Evolutionary conservation across 495 filamentous ascomycete species (phyloP).

Genomic region (Penicillium odoratum): DNA sequence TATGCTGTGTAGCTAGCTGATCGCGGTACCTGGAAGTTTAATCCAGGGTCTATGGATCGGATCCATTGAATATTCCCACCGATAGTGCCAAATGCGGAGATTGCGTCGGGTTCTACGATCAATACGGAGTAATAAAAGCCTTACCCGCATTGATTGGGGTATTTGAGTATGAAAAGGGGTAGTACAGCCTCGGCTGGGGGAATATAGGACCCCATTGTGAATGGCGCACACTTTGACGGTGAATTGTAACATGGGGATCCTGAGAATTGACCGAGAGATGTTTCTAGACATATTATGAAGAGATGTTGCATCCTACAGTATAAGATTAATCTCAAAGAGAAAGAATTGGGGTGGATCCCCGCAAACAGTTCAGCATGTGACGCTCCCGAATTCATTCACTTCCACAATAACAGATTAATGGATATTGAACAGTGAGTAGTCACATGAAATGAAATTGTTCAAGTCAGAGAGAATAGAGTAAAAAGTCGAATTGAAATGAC

Average conservation of each 20-base stretch:
- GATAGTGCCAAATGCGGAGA: background rate
- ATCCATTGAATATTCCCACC: background rate
- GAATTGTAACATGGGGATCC: background rate
- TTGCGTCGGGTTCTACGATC: background rate
- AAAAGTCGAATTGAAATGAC: background rate
- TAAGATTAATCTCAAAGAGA: background rate
- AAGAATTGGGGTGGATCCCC: background rate
- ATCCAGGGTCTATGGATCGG: background rate
- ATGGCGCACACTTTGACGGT: background rate
- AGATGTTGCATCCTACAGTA: background rate
- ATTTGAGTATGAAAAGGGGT: background rate
- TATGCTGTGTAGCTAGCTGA: too few species aligned
- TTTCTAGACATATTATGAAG: background rate
- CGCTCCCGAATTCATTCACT: background rate
- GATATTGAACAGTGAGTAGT: background rate
- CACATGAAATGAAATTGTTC: background rate
- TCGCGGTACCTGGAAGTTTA: background rate
- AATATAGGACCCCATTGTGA: background rate
- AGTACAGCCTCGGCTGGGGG: slow-evolving; percentile 1
- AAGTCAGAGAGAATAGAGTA: background rate
- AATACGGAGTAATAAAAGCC: background rate
- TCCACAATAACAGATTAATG: background rate
- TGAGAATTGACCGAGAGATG: background rate
- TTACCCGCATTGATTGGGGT: background rate
- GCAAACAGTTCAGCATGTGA: background rate